Base-by-base conservation (phyloP, 2,329 filamentous ascomycete species). In the Bimuria novae-zelandiae region DNA sequence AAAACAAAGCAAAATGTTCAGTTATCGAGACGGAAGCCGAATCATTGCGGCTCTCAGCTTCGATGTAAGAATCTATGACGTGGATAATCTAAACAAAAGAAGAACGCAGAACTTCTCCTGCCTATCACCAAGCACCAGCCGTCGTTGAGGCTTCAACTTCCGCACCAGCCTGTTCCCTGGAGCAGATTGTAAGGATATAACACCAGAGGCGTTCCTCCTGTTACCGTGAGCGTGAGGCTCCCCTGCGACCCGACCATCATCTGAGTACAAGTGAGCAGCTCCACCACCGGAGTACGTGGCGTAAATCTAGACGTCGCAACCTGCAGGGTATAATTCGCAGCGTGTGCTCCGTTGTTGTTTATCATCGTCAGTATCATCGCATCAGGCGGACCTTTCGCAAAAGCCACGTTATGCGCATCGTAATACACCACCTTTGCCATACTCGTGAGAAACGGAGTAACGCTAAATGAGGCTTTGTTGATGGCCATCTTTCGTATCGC, bases 351-450 rank as follows among this genome's bases (percentile, higher is more conserved):
- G 36, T 74, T 73, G 45, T 77, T 79, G 22, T 40, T 78, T 6
- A 80, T 58, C 7, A 80, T 63, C 46, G 77, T 81, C 70, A n/a
- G 81, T 61, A 7, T 72, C 73, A 11, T 72, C 60, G 8, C 72
- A 51, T 41, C 76, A 75, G 33, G 69, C 65, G 48, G 37, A 3
- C 76, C 78, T 52, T 78, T 77, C 16, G 77, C 73, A 66, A 80
- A 75, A 3, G 74, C 78, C 8, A 81, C 59, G 7, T 74, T 76
- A 36, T 72, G 70, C 5, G 63, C 60, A 42, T 80, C 77, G 42
- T 70, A 69, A 59, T 77, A 80, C 52, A 80, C 72, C 8, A 76
- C 68, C 17, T 70, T 68, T 44, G 73, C 74, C 59, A 75, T 70
- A 52, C 74, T 76, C 0, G 66, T 74, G 7, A 77, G 59, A 55